These are phyloP conservation scores for Chenopodium quinoa DNA, from an alignment of 148 eudicot species.

Conservation along the genomic window DNA sequence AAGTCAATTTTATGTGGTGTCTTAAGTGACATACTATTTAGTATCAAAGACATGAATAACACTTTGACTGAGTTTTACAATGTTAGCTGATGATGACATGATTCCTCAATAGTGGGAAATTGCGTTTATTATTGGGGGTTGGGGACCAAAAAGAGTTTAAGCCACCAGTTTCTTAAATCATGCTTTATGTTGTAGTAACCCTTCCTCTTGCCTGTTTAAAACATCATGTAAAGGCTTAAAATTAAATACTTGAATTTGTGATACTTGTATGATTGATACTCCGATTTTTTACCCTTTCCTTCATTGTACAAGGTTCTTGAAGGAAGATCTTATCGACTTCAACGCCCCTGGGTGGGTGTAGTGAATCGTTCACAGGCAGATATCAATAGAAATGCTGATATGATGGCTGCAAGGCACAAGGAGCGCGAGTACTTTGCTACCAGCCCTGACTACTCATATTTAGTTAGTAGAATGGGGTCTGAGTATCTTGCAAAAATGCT, in stretches of 20 bases:
- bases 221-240: background rate
- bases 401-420: slow-evolving; percentile 65
- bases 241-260: background rate
- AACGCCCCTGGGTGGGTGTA: slow-evolving; percentile 76
- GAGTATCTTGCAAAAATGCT: slow-evolving; percentile 81
- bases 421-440: slow-evolving; percentile 72
- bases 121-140: background rate
- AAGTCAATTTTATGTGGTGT: background rate
- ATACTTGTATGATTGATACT: background rate
- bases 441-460: slow-evolving; percentile 74
- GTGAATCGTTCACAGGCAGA: slow-evolving; percentile 85
- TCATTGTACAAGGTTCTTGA: slow-evolving; percentile 58
- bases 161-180: background rate
- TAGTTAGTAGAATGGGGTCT: slow-evolving; percentile 75
- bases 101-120: background rate
- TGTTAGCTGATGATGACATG: background rate
- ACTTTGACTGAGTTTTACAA: background rate
- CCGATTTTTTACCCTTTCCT: background rate
- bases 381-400: slow-evolving; percentile 68
- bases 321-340: slow-evolving; percentile 68
- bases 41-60: background rate
- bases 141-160: background rate
- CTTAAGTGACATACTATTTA: background rate
- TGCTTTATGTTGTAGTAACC: background rate
- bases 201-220: background rate